These are phyloP conservation scores for Ramaria sp. DNA, from an alignment of 768 basidiomycete genomes.

Conservation along the genomic window DNA sequence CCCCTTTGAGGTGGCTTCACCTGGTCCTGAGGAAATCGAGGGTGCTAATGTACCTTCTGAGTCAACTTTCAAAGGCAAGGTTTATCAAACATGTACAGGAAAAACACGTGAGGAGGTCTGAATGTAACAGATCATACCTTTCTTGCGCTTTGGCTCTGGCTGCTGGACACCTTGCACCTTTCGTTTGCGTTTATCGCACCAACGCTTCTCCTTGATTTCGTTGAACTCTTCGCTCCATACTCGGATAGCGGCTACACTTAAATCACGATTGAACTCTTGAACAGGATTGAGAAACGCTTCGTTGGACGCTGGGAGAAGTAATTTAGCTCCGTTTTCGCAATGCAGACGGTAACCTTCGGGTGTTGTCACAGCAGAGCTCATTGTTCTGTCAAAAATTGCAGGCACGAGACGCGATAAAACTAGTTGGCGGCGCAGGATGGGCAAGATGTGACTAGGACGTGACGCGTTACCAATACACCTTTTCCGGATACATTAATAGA, in stretches of 20 bases:
- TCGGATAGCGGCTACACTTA: slow-evolving; percentile 82
- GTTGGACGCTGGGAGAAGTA: slow-evolving; percentile 62
- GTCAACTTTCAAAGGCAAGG: background rate
- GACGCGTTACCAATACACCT: background rate
- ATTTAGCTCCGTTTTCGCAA: slow-evolving; percentile 71
- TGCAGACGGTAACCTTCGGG: slow-evolving; percentile 73
- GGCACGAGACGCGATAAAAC: background rate
- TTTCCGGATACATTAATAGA: background rate
- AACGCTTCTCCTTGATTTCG: slow-evolving; percentile 49
- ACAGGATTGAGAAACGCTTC: slow-evolving; percentile 95
- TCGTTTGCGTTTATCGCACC: slow-evolving; percentile 42
- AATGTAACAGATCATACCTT: slow-evolving; percentile 24
- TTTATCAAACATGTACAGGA: background rate
- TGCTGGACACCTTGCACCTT: slow-evolving; percentile 26
- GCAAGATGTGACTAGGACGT: background rate
- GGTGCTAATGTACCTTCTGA: background rate
- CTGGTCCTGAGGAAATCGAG: background rate
- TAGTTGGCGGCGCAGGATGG: background rate
- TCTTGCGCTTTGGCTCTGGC: slow-evolving; percentile 31
- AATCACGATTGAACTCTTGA: slow-evolving; percentile 95
- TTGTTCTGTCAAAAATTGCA: background rate
- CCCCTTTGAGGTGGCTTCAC: too few species aligned
- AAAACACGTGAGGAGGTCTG: background rate
- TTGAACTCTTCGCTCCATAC: slow-evolving; percentile 75
- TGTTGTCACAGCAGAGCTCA: slow-evolving; percentile 10